Evolutionary conservation across 1,284 basidiomycete species (phyloP), one percentile per base, ranked within the genome.

Genomic region (Ceratobasidium sp.): DNA sequence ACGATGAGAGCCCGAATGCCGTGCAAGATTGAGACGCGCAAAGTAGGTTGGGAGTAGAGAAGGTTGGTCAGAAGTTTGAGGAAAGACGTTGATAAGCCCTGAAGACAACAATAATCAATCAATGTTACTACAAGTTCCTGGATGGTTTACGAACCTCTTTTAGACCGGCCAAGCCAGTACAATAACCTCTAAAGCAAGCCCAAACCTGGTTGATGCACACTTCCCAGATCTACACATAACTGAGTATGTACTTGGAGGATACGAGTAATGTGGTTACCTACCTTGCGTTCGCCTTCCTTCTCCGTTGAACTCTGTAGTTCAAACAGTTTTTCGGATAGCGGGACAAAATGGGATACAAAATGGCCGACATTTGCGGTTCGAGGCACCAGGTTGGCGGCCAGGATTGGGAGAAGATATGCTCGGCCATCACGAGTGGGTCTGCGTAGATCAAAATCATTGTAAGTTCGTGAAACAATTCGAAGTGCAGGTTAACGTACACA

Each of bases 261-360:
- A 46, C 99, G 89, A 12, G 97, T 96, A 82, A 92, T 94, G 95
- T 18, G 28, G 98, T 64, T 98, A 92, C 86, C 99, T 23, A 94
- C 94, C 85, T 99, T 97, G 6, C 95, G 91, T 66, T 88, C 88
- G 15, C 90, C 91, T 66, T 91, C 92, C 3, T 88, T 86, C 80
- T 94, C 93, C 0, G 95, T 93, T 5, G 89, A 51, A 85, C 92
- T 90, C 85, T 97, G 93, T 68, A 95, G 87, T 82, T 95, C 91
- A 83, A 99, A 99, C 89, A 99, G 93, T 55, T 92, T 90, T 85
- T 98, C 97, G 55, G 96, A 98, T 51, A 99, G 87, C 18, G 98
- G 97, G 9, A 99, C 94, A 82, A 99, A 97, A 85, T 95, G 95
- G 2, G 90, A 89, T 20, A 96, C 89, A 83, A 99, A 99, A 86